Evolutionary conservation across 164 flowering plant species (phyloP).

Genomic region (Vitis amurensis): DNA sequence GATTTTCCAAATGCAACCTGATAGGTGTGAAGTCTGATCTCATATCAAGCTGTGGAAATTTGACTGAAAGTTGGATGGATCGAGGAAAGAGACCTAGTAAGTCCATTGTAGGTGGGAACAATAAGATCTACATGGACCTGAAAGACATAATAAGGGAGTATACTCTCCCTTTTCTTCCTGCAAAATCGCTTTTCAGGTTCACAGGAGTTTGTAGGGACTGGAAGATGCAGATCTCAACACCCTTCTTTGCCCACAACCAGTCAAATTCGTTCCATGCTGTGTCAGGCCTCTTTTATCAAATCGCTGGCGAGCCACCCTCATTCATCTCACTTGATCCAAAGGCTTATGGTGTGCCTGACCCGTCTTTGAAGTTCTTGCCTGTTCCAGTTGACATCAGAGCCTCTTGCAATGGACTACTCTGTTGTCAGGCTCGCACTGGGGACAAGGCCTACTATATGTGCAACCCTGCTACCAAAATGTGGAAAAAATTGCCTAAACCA

Average conservation of each 20-base stretch:
- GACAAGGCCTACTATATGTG: slow-evolving; percentile 47
- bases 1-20: background rate
- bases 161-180: slow-evolving; percentile 46
- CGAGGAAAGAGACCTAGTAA: slow-evolving; percentile 19
- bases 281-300: slow-evolving; percentile 42
- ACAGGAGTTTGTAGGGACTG: slow-evolving; percentile 49
- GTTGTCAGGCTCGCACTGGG: slow-evolving; percentile 37
- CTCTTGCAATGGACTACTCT: slow-evolving; percentile 50
- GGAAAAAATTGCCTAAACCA: slow-evolving; percentile 46
- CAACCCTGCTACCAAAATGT: slow-evolving; percentile 56
- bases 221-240: slow-evolving; percentile 38
- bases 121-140: slow-evolving; percentile 35
- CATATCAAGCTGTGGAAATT: background rate
- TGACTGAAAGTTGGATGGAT: slow-evolving; percentile 17
- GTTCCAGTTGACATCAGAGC: slow-evolving; percentile 40
- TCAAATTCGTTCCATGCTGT: slow-evolving; percentile 22
- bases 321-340: slow-evolving; percentile 38
- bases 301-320: slow-evolving; percentile 11
- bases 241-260: slow-evolving; percentile 56
- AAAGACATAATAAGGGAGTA: slow-evolving; percentile 41
- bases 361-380: slow-evolving; percentile 41
- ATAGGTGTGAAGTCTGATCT: background rate
- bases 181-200: slow-evolving; percentile 41
- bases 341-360: slow-evolving; percentile 53
- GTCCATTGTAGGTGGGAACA: slow-evolving; percentile 3